A percentile compares a stretch with the other conserved stretches of the same genome.
Evolutionary conservation across 345 rosid species (phyloP).

Genomic region (Melaleuca quinquenervia): DNA sequence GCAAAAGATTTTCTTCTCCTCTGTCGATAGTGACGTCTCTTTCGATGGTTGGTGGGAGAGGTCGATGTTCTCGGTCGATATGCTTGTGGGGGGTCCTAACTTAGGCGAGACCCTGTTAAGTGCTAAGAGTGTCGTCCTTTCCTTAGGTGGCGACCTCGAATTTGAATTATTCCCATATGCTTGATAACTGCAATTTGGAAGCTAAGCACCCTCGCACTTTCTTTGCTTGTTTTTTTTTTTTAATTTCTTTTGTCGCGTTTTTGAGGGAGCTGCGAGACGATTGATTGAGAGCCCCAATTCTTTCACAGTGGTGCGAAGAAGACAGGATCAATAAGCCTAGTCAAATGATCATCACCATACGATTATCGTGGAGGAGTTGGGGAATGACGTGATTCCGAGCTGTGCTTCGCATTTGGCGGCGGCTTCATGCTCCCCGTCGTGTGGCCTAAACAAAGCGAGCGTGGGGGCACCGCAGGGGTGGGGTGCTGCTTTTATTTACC

Average conservation of each 20-base stretch:
- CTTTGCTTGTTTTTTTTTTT: neutral
- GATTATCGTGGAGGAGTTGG: neutral
- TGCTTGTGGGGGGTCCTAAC: neutral
- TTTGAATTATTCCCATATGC: neutral
- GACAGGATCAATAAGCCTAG: neutral
- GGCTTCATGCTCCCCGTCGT: neutral
- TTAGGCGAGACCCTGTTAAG: neutral
- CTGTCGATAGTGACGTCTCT: neutral
- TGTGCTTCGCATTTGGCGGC: neutral
- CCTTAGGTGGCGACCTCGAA: neutral
- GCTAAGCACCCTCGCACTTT: neutral
- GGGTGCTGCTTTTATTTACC: neutral
- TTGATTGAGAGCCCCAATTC: neutral
- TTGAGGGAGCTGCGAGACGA: neutral
- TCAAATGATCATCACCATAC: neutral
- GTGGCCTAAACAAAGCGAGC: neutral
- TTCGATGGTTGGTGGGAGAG: neutral
- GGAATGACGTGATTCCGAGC: neutral
- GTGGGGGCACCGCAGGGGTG: too few relatives aligned
- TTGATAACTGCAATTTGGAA: neutral
- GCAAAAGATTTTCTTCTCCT: neutral
- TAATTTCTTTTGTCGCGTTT: too few relatives aligned
- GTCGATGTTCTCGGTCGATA: neutral
- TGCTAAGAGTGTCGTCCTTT: neutral
- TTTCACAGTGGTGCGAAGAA: neutral